Evolutionary conservation across 768 basidiomycete species (phyloP), one percentile per base, ranked within the genome.

Genomic region (Russula vinacea): DNA sequence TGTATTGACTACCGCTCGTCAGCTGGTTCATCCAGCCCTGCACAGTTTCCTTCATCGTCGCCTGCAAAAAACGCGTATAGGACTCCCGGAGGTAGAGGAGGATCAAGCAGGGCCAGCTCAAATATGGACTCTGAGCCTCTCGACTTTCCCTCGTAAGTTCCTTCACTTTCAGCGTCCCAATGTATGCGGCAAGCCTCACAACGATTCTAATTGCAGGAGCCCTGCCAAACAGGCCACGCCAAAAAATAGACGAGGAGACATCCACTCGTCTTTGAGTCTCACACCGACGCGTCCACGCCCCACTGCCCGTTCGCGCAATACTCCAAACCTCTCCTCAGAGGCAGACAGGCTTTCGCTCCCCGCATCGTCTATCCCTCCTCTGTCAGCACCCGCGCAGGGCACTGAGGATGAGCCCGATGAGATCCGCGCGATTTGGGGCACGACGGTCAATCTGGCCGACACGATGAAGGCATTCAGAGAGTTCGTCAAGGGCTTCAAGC

Each of bases 371-470:
- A 82, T 71, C 14, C 78, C 76, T 32, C 76, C 76, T 58, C 82
- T 86, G 47, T 90, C 88, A 58, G 89, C 81, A 8, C 85, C 82
- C 17, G 81, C 78, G 33, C 80, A 74, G 1, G 84, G 83, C 16
- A 84, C 83, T 14, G 90, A 88, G 65, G 88, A 89, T 65, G 87
- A 88, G 60, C 88, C 88, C 0, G 90, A 91, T 62, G 91, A 91
- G 68, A 89, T 93, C 56, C 83, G 91, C 60, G 94, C 93, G 26
- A 92, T 99, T 65, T 99, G 97, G 96, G 97, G 97, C 35, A 99
- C 97, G 0, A 95, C 92, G 1, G 94, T 99, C 70, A 90, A 92
- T 68, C 81, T 99, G 32, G 82, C 86, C 3, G 90, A 96, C 73
- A 89, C 91, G 14, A 97, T 98, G 91, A 88, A 87, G 70, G 76